Evolutionary conservation across 169 alveolate species (phyloP), one percentile per base, ranked within the genome.

Genomic region (Plasmodium knowlesi): DNA sequence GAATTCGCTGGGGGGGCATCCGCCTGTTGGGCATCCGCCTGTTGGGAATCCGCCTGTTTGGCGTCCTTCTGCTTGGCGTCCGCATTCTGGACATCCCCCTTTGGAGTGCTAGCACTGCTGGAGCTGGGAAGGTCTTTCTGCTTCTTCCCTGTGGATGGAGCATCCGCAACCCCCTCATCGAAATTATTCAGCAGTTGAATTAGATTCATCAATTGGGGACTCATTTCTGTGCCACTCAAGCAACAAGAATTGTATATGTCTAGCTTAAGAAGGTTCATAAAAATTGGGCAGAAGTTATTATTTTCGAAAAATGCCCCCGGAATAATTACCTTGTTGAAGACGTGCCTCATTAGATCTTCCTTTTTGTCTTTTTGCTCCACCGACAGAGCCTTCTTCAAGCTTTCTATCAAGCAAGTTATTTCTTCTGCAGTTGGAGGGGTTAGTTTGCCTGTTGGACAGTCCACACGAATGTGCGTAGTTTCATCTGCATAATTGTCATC

Each of bases 231-330:
- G 50, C 53, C 89, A 19, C 71, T 79, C n/a, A 37, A 41, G 19
- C 39, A 32, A 37, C 94, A 89, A 8, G 89, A 25, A 53, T 89
- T 89, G 78, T 79, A 89, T 89, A 89, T 79, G 82, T 89, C 94
- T 34, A 89, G 19, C 53, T 89, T 78, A 50, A 89, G 72, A 34
- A 89, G 53, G 9, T 61, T 89, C 94, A 89, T 79, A 70, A 89
- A 89, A 32, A 89, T 89, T n/a, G 94, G 94, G 46, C 94, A 89
- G 50, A 89, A 89, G 71, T 89, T 89, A 78, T 89, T 89, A 50
- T 89, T 89, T 89, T 89, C 94, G 72, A 89, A 89, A 73, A 89
- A 89, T 37, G 76, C 82, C 30, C 94, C 94, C 5, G 94, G 94
- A 79, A 89, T 89, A 61, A 89, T 89, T 57, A 89, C 90, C 37